Evolutionary conservation across 2,329 filamentous ascomycete genomes (phyloP).

Genomic region (Plenodomus lindquistii): DNA sequence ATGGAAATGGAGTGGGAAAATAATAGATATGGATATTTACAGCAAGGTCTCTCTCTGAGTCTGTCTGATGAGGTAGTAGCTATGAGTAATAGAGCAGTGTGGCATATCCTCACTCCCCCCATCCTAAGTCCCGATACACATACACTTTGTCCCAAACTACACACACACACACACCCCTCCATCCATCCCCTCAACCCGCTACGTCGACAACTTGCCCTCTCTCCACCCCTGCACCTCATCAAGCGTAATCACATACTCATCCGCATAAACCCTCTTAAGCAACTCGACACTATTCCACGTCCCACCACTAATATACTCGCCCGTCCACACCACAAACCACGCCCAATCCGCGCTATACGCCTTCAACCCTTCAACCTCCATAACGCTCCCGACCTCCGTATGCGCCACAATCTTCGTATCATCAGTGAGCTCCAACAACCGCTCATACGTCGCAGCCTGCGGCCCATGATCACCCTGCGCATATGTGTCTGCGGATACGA

Average conservation of each 20-base stretch:
- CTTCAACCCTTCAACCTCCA: constrained; percentile 48
- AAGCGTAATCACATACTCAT: constrained; percentile 33
- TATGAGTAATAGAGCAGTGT: too few relatives aligned
- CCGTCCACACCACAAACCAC: constrained; percentile 54
- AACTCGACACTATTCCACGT: constrained; percentile 49
- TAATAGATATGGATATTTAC: too few relatives aligned
- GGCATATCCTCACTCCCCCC: too few relatives aligned
- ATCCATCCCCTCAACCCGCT: too few relatives aligned
- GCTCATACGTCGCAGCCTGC: constrained; percentile 51
- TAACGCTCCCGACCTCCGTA: constrained; percentile 53
- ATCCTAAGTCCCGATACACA: too few relatives aligned
- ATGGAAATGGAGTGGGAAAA: too few relatives aligned
- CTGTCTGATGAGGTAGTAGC: too few relatives aligned
- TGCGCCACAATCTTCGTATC: constrained; percentile 56
- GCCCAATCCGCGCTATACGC: constrained; percentile 55
- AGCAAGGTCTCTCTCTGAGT: too few relatives aligned
- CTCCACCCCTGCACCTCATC: constrained; percentile 36
- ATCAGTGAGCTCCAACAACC: constrained; percentile 47
- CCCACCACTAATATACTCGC: constrained; percentile 49
- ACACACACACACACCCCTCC: neutral
- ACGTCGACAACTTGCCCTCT: neutral
- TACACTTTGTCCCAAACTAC: too few relatives aligned
- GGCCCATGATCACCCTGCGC: constrained; percentile 50
- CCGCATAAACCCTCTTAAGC: constrained; percentile 43
- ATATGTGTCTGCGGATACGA: constrained; percentile 54